Base-by-base conservation (phyloP, 2,329 filamentous ascomycete genomes). In the Curvularia sp. region DNA sequence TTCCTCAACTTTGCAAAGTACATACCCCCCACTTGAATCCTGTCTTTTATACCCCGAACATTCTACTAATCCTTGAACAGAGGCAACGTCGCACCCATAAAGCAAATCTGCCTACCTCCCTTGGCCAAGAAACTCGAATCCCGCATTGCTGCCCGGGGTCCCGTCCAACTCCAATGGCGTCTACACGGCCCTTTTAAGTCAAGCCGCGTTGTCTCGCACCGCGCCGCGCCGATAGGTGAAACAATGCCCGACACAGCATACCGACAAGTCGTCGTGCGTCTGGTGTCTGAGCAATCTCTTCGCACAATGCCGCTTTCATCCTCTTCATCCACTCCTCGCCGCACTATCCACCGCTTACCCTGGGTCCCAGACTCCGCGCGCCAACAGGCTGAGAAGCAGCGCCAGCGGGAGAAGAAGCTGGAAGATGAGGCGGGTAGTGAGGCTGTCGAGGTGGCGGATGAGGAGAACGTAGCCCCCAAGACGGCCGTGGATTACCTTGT, bases 401-500 rank as follows among this genome's bases (percentile, higher is more conserved):
- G 52, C 7, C 39, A 49, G 46, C 58, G 47, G 2, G 31, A 49
- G 18, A 30, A 12, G 31, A 51, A 60, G 38, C 28, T 15, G 10
- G 38, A 51, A n/a, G 46, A 56, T 5, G 54, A 55, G n/a, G 35
- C 10, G 10, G 49, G 41, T 2, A 12, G 6, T 18, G 39, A 38
- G 2, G 35, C 15, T 15, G 35, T n/a, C 22, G 52, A 31, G 10
- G 44, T 28, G 3, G 15, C 28, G 20, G 24, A 24, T 24, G 33
- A 18, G 8, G 54, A 62, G 10, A 64, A 53, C 6, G 51, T 41
- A 1, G 46, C 51, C 38, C 43, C n/a, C 13, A 60, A 57, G 55
- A 65, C 48, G 28, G 81, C 88, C 65, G 73, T 82, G 1, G 89
- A 92, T 79, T 86, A 91, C 68, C 63, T 92, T 4, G 87, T 90